A percentile compares a stretch with the other conserved stretches of the same genome.
These are phyloP conservation scores for Monilinia vaccinii-corymbosi DNA, from an alignment of 2,329 filamentous ascomycete species.

Conservation along the genomic window DNA sequence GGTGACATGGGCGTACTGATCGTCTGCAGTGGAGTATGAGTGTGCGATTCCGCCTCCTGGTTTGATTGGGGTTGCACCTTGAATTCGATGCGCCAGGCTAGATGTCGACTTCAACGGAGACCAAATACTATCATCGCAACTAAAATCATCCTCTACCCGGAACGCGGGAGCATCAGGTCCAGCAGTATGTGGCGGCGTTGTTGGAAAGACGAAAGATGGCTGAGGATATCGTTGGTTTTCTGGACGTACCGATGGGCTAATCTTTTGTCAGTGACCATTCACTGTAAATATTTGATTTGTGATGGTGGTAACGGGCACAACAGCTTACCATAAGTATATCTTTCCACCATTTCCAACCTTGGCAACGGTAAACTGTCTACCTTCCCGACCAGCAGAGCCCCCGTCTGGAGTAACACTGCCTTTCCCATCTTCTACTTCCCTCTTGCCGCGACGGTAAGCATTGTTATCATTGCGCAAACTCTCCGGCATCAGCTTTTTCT, in stretches of 20 bases:
- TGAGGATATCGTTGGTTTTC: constrained; percentile 53
- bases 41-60: constrained; percentile 50
- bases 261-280: constrained; percentile 17
- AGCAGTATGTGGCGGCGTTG: constrained; percentile 51
- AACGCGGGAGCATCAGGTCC: constrained; percentile 40
- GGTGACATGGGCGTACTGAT: constrained; percentile 44
- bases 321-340: constrained; percentile 51
- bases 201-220: constrained; percentile 50
- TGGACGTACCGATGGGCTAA: constrained; percentile 52
- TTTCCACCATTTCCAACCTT: constrained; percentile 78
- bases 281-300: constrained; percentile 8
- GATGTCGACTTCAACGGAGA: constrained; percentile 25
- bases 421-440: constrained; percentile 40
- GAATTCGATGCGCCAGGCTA: constrained; percentile 32
- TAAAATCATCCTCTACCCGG: constrained; percentile 21
- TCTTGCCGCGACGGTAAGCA: constrained; percentile 20
- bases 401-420: constrained; percentile 52
- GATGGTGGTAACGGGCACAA: constrained; percentile 6
- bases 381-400: constrained; percentile 41
- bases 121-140: constrained; percentile 26
- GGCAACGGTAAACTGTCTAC: constrained; percentile 56
- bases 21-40: constrained; percentile 70
- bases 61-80: constrained; percentile 10
- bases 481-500: constrained; percentile 23
- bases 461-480: constrained; percentile 25